Base-by-base conservation (phyloP, 2,329 filamentous ascomycete genomes). In the Sphaerulina populicola region DNA sequence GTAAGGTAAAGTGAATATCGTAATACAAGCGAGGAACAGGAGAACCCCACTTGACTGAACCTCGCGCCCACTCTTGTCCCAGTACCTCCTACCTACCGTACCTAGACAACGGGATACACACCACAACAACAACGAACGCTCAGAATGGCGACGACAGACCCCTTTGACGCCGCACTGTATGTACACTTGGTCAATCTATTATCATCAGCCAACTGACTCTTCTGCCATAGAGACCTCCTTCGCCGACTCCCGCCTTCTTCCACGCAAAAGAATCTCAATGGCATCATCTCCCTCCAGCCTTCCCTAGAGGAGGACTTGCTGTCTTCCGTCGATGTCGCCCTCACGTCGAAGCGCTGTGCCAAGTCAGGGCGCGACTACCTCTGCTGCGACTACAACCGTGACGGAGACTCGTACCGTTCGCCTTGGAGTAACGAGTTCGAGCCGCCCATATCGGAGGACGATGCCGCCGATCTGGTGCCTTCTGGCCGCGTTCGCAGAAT, bases 401-500 rank as follows among this genome's bases (percentile, higher is more conserved):
- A 98, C 72, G 93, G 93, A 57, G 91, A 96, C 74, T 94, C 86
- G 72, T 95, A 95, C 79, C 86, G 93, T 57, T 94, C 88, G 59
- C 93, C 93, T n/a, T 98, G 93, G 93, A 93, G 85, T 73, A 97
- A 97, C 73, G 86, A 95, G 72, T 98, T 98, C 70, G 89, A 97
- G 68, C 93, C 91, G 14, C 86, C 89, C 11, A 78, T 95, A 54
- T 84, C 86, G 59, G 78, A 78, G 59, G 78, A 77, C 44, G 79
- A 81, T 44, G 82, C 81, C 21, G 90, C 94, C 66, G 88, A 88
- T 1, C 88, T 89, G 1, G 81, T 94, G 10, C 91, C 91, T 0
- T 91, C 86, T 63, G 93, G 97, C 70, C 77, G 89, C 51, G 88
- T 97, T 62, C 79, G 93, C 62, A 88, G 87, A 74, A 91, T 97